Percentiles rank a stretch among this genome's conserved stretches.
These are phyloP conservation scores for Pseudotulostoma volvatum DNA, from an alignment of 495 filamentous ascomycete genomes.

Conservation along the genomic window DNA sequence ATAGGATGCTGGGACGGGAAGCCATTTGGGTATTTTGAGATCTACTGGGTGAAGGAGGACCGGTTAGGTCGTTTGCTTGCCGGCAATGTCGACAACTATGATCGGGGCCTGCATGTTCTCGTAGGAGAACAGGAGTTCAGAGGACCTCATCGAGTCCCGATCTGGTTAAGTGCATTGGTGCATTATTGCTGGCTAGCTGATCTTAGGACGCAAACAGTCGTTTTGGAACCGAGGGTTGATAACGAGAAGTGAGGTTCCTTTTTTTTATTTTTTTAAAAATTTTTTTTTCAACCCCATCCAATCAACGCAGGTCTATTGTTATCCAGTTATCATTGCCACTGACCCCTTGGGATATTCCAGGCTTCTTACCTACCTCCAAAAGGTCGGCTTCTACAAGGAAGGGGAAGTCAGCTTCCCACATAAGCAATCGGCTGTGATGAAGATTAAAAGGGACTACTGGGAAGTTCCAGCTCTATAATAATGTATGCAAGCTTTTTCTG, in stretches of 20 bases:
- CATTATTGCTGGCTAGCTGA: constrained; percentile 74
- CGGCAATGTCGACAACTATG: constrained; percentile 53
- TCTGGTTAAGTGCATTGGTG: constrained; percentile 73
- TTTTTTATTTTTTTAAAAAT: neutral
- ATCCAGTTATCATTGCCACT: no score
- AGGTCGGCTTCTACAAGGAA: constrained; percentile 75
- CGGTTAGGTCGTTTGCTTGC: constrained; percentile 48
- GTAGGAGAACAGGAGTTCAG: constrained; percentile 89
- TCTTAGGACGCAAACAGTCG: constrained; percentile 61
- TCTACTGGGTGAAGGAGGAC: constrained; percentile 98
- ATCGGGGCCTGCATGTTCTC: constrained; percentile 74
- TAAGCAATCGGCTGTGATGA: constrained; percentile 81
- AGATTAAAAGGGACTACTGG: constrained; percentile 69
- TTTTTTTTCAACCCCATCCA: neutral
- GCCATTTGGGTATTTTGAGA: constrained; percentile 93
- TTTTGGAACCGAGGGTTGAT: constrained; percentile 83
- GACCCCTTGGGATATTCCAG: no score
- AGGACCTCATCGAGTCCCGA: constrained; percentile 51
- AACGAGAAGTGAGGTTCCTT: constrained; percentile 55
- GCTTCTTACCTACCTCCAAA: constrained; percentile 58
- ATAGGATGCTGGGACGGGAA: constrained; percentile 91
- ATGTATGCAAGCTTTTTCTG: neutral
- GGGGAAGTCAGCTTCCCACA: constrained; percentile 78
- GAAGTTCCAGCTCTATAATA: constrained; percentile 54
- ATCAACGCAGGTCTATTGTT: no score